Percentiles rank a stretch among this genome's conserved stretches.
Evolutionary conservation across 805 yeast species (phyloP).

Genomic region (Nakazawaea pomicola): DNA sequence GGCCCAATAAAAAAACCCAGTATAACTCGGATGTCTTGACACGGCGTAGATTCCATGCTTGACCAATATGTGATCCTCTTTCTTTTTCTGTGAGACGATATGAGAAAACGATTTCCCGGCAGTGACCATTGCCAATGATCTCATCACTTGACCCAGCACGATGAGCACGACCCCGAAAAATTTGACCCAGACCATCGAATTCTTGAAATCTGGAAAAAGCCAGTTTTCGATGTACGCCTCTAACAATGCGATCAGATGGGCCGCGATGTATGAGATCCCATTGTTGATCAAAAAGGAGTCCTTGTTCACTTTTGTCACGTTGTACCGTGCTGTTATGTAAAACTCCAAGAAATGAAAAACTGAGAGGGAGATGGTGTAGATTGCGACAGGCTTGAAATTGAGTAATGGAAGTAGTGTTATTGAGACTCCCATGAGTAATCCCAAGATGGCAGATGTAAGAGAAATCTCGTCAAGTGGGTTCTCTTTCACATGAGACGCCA

Average conservation of each 20-base stretch:
- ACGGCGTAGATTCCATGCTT: constrained; percentile 65
- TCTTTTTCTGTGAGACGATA: constrained; percentile 50
- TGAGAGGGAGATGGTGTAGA: constrained; percentile 50
- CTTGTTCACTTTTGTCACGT: constrained; percentile 56
- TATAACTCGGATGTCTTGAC: constrained; percentile 85
- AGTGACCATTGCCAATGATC: constrained; percentile 80
- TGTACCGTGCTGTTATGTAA: constrained; percentile 70
- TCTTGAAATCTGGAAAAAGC: constrained; percentile 34
- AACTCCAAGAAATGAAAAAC: constrained; percentile 82
- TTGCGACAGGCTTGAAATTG: constrained; percentile 28
- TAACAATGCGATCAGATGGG: constrained; percentile 48
- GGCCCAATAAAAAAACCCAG: constrained; percentile 93
- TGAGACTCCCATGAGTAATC: constrained; percentile 36
- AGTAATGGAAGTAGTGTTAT: constrained; percentile 24
- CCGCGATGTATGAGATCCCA: constrained; percentile 51
- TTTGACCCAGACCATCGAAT: constrained; percentile 17
- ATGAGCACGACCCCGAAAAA: constrained; percentile 43
- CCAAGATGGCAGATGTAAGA: constrained; percentile 39
- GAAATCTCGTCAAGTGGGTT: constrained; percentile 41
- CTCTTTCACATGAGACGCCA: constrained; percentile 17
- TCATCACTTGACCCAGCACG: constrained; percentile 56
- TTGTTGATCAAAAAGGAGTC: constrained; percentile 69
- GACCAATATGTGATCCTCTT: constrained; percentile 58
- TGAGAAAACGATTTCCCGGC: constrained; percentile 89
- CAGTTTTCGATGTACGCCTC: constrained; percentile 44